A percentile compares a stretch with the other conserved stretches of the same genome.
These are phyloP conservation scores for Endotrypanum monterogeii DNA, from an alignment of 208 protist genomes.

Conservation along the genomic window DNA sequence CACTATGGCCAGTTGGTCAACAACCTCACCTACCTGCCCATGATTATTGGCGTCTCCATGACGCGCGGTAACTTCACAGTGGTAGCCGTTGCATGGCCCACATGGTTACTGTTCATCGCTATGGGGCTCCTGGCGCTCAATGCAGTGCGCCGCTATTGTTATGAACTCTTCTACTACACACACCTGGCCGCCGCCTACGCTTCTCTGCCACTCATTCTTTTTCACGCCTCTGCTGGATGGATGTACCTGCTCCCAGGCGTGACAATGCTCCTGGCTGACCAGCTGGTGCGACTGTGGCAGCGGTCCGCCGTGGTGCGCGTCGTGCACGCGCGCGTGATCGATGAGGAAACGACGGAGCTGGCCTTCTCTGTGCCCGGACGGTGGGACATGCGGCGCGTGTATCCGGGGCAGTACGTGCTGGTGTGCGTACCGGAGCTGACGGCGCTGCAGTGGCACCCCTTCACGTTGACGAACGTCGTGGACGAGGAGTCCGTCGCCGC, in stretches of 20 bases:
- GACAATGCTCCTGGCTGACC: slow-evolving; percentile 55
- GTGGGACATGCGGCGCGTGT: slow-evolving; percentile 9
- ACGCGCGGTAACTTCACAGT: slow-evolving; percentile 39
- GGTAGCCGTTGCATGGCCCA: slow-evolving; percentile 38
- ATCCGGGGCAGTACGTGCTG: slow-evolving; percentile 51
- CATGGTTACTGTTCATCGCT: slow-evolving; percentile 42
- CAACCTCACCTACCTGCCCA: slow-evolving; percentile 24
- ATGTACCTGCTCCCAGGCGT: slow-evolving; percentile 63
- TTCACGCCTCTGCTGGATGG: slow-evolving; percentile 59
- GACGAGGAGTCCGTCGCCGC: slow-evolving; percentile 10
- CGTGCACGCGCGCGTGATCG: slow-evolving; percentile 13
- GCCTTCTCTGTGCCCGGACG: slow-evolving; percentile 18
- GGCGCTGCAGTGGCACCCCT: slow-evolving; percentile 70
- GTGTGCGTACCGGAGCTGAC: slow-evolving; percentile 60
- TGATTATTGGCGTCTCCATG: no score
- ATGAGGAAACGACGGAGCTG: slow-evolving; percentile 22
- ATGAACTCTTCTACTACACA: slow-evolving; percentile 74
- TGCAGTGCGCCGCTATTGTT: slow-evolving; percentile 49
- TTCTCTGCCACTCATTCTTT: slow-evolving; percentile 48
- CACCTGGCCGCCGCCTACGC: slow-evolving; percentile 55
- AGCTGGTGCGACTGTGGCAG: slow-evolving; percentile 46
- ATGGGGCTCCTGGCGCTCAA: slow-evolving; percentile 54
- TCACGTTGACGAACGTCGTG: slow-evolving; percentile 44
- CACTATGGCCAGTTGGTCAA: slow-evolving; percentile 19
- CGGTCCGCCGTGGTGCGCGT: slow-evolving; percentile 26